Evolutionary conservation across 2,329 filamentous ascomycete species (phyloP), one percentile per base, ranked within the genome.

Genomic region (Thelonectria discophora): DNA sequence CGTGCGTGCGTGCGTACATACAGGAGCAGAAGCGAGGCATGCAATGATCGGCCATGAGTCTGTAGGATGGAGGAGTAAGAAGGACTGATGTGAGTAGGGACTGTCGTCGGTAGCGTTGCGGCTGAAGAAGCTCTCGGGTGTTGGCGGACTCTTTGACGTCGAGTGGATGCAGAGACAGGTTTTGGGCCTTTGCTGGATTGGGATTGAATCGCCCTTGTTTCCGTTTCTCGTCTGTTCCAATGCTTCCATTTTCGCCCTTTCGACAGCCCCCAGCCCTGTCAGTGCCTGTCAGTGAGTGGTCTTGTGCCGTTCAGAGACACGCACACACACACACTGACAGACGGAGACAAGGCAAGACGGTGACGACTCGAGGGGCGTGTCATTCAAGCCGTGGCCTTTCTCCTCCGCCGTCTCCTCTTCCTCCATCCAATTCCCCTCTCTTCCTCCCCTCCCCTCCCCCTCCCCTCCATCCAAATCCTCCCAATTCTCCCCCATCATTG

Each of bases 401-500:
- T 42, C 17, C 15, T 42, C 17, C 39, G 39, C n/a, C 39, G 15
- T 18, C 17, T 42, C 15, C 39, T n/a, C 39, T 39, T 11, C 39
- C 18, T 5, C 39, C 11, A 5, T 42, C 39, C 39, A 3, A 5
- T n/a, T 9, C 18, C 39, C 37, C 13, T 11, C 37, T 5, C 37
- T 7, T 24, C 24, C 37, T 4, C 13, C 37, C 37, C 3, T 39
- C 37, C 37, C 13, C 37, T 11, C 13, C 37, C 37, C 5, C 37
- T n/a, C n/a, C n/a, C n/a, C n/a, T n/a, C n/a, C n/a, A n/a, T n/a
- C n/a, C n/a, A n/a, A 42, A 17, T 42, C n/a, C 40, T 18, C 27
- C 30, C 50, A 49, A 48, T 52, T 47, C 49, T 21, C 21, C 20
- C 8, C 43, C 20, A 5, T 47, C 20, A 70, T 65, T 71, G 64